Evolutionary conservation across 2,329 filamentous ascomycete genomes (phyloP).

Genomic region (Apiospora koreana): DNA sequence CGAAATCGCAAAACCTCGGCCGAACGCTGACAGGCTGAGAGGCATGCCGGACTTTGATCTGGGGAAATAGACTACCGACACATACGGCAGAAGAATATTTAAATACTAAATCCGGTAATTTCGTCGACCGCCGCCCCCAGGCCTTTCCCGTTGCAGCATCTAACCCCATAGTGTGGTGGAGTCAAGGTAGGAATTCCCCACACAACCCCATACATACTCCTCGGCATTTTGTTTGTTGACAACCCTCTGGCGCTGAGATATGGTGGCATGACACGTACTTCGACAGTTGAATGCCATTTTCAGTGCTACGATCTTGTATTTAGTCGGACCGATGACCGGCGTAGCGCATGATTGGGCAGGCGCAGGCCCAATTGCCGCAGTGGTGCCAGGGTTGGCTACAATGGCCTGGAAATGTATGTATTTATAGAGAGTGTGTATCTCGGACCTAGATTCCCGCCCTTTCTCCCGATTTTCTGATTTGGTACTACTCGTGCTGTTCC

Average conservation of each 20-base stretch:
- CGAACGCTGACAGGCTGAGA: neutral
- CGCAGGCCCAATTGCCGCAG: neutral
- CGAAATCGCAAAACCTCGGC: neutral
- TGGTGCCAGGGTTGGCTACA: neutral
- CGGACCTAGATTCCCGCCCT: neutral
- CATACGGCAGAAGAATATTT: neutral
- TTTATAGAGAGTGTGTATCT: neutral
- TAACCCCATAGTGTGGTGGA: neutral
- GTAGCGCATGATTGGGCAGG: neutral
- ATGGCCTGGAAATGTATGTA: neutral
- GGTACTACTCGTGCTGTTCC: neutral
- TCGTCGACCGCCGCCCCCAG: neutral
- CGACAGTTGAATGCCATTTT: neutral
- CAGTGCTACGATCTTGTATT: neutral
- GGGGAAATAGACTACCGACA: neutral
- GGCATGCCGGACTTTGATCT: neutral
- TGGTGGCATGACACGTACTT: neutral
- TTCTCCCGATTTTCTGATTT: neutral
- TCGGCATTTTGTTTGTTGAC: neutral
- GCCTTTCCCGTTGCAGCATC: neutral
- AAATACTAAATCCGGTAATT: neutral
- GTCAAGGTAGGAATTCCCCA: neutral
- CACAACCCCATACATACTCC: neutral
- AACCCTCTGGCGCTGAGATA: neutral
- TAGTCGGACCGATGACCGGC: neutral